phyloP scores from a whole-genome alignment of 2,329 filamentous ascomycete genomes.

The Mycosphaerella sp. region DNA sequence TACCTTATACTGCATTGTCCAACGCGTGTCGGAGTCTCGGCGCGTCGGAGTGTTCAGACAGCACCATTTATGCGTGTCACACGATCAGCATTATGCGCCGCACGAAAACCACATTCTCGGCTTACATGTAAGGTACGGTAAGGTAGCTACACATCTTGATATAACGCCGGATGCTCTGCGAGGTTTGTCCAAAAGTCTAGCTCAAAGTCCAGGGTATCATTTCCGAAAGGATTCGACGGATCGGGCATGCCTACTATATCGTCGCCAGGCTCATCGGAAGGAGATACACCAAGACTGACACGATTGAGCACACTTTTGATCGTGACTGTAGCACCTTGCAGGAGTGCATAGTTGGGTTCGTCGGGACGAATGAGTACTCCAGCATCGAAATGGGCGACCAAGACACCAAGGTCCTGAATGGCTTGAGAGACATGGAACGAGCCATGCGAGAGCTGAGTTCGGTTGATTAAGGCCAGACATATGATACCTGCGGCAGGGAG shows the following conservation, averaged over 20 bases:
- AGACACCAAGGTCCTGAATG: slow-evolving; percentile 31
- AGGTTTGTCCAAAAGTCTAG: slow-evolving; percentile 32
- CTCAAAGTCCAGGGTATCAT: slow-evolving; percentile 25
- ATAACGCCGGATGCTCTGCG: slow-evolving; percentile 29
- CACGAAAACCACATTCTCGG: neutral
- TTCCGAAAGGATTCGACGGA: slow-evolving; percentile 7
- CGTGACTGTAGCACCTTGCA: slow-evolving; percentile 29
- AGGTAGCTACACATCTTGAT: neutral
- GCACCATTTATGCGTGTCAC: neutral
- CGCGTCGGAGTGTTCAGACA: neutral
- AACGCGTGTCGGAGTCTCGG: neutral
- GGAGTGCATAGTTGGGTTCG: slow-evolving; percentile 31
- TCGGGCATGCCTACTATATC: neutral
- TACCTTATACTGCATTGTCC: no score
- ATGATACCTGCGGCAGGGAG: slow-evolving; percentile 35
- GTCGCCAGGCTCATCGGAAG: neutral
- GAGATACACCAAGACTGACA: slow-evolving; percentile 4
- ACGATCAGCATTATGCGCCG: neutral
- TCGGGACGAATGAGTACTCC: slow-evolving; percentile 27
- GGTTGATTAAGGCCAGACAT: slow-evolving; percentile 28
- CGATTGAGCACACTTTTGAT: slow-evolving; percentile 29
- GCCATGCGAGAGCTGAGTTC: neutral
- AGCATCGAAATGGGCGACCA: slow-evolving; percentile 32
- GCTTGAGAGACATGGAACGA: slow-evolving; percentile 17
- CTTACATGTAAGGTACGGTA: neutral